These are phyloP conservation scores for Yamadazyma taylorii DNA, from an alignment of 1,139 yeast genomes.

Conservation along the genomic window DNA sequence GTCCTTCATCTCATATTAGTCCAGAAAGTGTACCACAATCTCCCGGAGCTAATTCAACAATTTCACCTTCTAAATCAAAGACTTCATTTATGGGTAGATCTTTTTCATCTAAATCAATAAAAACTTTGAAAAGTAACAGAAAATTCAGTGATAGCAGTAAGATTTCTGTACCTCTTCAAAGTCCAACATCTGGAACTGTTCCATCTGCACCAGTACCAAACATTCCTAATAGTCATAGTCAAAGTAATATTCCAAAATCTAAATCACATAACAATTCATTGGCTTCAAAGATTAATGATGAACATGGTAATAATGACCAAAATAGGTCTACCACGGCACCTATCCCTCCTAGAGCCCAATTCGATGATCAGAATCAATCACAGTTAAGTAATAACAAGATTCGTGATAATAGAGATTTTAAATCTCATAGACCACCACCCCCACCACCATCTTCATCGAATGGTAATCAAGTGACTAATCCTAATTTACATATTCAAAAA, in stretches of 20 bases:
- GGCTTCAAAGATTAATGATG: constrained; percentile 22
- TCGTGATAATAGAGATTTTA: constrained; percentile 25
- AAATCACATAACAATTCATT: constrained; percentile 45
- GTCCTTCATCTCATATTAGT: constrained; percentile 5
- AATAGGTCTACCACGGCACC: constrained; percentile 41
- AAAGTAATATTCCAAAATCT: constrained; percentile 39
- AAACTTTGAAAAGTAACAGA: constrained; percentile 28
- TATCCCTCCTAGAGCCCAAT: constrained; percentile 30
- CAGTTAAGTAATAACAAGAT: constrained; percentile 14
- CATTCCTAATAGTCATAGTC: constrained; percentile 6
- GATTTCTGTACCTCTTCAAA: constrained; percentile 17
- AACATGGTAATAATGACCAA: constrained; percentile 17
- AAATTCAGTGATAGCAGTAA: constrained; percentile 23
- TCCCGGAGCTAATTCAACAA: constrained; percentile 9
- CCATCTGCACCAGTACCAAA: constrained; percentile 7
- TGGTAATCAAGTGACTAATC: constrained; percentile 16
- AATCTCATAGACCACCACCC: constrained; percentile 36
- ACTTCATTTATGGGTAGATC: constrained; percentile 35
- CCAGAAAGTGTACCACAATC: too few species aligned
- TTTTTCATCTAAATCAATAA: constrained; percentile 41
- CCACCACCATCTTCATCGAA: constrained; percentile 26
- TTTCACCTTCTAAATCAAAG: constrained; percentile 18
- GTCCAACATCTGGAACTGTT: constrained; percentile 1
- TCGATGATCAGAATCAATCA: constrained; percentile 22
- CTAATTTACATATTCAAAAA: constrained; percentile 11